Evolutionary conservation across 164 flowering plant genomes (phyloP), one percentile per base, ranked within the genome.

Genomic region (Berberis vulgaris): DNA sequence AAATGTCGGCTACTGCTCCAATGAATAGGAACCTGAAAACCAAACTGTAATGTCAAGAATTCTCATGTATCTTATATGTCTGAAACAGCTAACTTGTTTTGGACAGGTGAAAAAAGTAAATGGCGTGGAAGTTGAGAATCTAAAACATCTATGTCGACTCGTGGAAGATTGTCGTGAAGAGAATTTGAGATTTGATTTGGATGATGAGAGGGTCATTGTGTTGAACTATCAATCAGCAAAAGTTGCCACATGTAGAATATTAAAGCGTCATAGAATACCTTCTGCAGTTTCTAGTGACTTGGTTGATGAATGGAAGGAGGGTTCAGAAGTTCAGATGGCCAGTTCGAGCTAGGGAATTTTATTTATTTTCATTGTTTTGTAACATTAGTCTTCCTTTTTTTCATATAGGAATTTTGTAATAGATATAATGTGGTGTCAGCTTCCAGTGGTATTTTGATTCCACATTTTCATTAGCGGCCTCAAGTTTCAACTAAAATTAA

Each of bases 241-340:
- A 74, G 60, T 80, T 40, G 97, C 98, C 63, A 88, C 94, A 41
- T 82, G 86, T 43, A 83, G 74, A 42, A 93, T 90, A 61, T 70
- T 93, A 71, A 82, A 75, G 79, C 89, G 90, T 12, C 90, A 88
- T 63, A 84, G 94, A 73, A 90, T 93, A 82, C 90, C 96, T 63
- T 83, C 91, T 58, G 83, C 86, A 66, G 71, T 80, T 79, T 90
- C 97, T 54, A 59, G 39, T 60, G 96, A 92, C 71, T 86, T 91
- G 52, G 58, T 72, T 5, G 75, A 77, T 2, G 41, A 73, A 52
- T 72, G 66, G 10, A 56, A 71, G 45, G 12, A 13, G 53, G 49
- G 26, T 7, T n/a, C 62, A 5, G 61, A 73, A 2, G 50, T 2
- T 49, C 54, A 49, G 54, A 46, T 61, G 39, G 64, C 54, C 54